Conservation (phyloP, 805 yeast species). For the Saccharomycopsis sp. region DNA sequence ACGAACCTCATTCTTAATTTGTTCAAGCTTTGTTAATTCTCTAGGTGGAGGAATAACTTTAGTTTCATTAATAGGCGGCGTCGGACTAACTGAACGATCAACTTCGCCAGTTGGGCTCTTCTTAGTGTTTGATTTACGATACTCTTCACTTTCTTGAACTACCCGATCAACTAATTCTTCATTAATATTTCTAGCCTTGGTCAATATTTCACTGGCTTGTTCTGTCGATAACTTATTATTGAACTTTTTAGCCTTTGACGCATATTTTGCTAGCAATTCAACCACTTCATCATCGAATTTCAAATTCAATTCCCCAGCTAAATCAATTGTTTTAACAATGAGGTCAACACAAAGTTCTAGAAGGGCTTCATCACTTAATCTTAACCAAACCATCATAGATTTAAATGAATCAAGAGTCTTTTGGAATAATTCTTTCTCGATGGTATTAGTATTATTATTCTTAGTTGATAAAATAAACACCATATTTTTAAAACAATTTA, state of each 20-base stretch:
- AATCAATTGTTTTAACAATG: slow-evolving; percentile 57
- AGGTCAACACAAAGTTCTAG: slow-evolving; percentile 66
- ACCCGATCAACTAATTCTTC: slow-evolving; percentile 46
- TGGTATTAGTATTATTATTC: slow-evolving; percentile 18
- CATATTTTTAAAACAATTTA: slow-evolving; percentile 58
- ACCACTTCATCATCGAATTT: slow-evolving; percentile 46
- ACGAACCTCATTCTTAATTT: slow-evolving; percentile 10
- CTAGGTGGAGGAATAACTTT: no score
- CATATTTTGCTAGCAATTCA: slow-evolving; percentile 53
- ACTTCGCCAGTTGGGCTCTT: not conserved
- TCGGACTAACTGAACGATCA: not conserved
- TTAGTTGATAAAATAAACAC: slow-evolving; percentile 31
- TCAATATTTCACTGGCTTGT: slow-evolving; percentile 58
- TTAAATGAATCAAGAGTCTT: slow-evolving; percentile 57
- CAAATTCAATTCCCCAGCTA: slow-evolving; percentile 50
- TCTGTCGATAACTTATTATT: slow-evolving; percentile 63
- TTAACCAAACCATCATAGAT: slow-evolving; percentile 70
- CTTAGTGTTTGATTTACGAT: slow-evolving; percentile 27
- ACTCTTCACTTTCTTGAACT: slow-evolving; percentile 35
- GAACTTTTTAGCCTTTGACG: slow-evolving; percentile 56
- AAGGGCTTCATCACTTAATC: slow-evolving; percentile 73
- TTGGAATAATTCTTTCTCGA: slow-evolving; percentile 35
- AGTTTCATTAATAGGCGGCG: not conserved
- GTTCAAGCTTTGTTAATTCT: slow-evolving; percentile 23
- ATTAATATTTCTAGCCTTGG: slow-evolving; percentile 53